Evolutionary conservation across 2,329 filamentous ascomycete species (phyloP).

Genomic region (Exophiala oligosperma): DNA sequence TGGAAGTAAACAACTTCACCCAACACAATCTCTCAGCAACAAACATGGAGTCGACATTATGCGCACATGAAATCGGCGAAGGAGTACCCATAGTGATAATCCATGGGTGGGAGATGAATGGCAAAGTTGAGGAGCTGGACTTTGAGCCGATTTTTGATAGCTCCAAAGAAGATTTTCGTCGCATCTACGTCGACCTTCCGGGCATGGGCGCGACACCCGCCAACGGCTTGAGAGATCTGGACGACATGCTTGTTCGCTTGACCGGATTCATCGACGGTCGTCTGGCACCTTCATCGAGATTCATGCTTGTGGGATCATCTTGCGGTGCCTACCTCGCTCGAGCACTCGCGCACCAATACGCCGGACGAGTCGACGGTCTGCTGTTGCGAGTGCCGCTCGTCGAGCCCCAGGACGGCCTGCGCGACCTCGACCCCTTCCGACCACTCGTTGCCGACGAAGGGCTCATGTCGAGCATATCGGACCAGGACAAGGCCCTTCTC

Average conservation of each 20-base stretch:
- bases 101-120: constrained; percentile 32
- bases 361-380: constrained; percentile 30
- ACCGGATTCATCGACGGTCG: constrained; percentile 32
- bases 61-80: constrained; percentile 7
- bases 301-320: constrained; percentile 32
- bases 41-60: no score
- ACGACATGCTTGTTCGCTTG: constrained; percentile 32
- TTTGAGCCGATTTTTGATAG: constrained; percentile 34
- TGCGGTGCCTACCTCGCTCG: constrained; percentile 35
- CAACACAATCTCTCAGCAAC: no score
- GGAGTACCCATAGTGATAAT: constrained; percentile 33
- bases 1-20: no score
- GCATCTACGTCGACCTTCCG: constrained; percentile 35
- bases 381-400: constrained; percentile 33
- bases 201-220: constrained; percentile 34
- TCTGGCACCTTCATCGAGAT: constrained; percentile 26
- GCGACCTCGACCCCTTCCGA: constrained; percentile 31
- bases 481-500: constrained; percentile 29
- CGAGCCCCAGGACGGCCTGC: constrained; percentile 28
- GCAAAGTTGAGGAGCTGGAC: constrained; percentile 29
- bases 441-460: constrained; percentile 30
- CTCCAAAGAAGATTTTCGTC: constrained; percentile 19
- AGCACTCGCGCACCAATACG: constrained; percentile 32
- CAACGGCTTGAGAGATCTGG: constrained; percentile 29
- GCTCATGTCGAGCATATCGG: constrained; percentile 29